Conservation (phyloP, 495 filamentous ascomycete genomes). For the Tirmania nivea region DNA sequence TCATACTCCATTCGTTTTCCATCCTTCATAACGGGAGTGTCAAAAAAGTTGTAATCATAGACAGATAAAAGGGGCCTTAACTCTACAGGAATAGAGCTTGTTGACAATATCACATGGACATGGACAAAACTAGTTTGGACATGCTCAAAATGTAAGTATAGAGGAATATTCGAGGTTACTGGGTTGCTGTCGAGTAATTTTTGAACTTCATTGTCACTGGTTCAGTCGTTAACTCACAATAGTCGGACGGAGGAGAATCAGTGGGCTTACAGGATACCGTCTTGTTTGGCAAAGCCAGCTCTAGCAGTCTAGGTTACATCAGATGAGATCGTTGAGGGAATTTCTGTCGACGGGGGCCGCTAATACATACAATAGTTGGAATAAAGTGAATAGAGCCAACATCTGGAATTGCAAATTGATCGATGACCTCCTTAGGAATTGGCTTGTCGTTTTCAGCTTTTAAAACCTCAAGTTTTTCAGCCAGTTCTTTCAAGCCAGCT, state of each 20-base stretch:
- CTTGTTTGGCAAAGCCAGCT: conserved; percentile 52
- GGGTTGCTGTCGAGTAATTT: conserved; percentile 49
- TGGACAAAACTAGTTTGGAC: conserved; percentile 78
- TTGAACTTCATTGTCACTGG: conserved; percentile 46
- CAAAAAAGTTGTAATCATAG: conserved; percentile 84
- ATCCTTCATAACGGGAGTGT: conserved; percentile 59
- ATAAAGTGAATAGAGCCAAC: conserved; percentile 86
- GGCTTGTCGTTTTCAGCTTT: conserved; percentile 64
- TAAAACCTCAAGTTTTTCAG: conserved; percentile 52
- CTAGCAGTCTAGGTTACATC: conserved; percentile 37
- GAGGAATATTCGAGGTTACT: conserved; percentile 30
- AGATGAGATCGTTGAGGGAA: not conserved
- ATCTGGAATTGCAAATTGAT: conserved; percentile 56
- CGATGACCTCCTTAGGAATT: conserved; percentile 55
- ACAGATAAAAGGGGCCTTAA: conserved; percentile 63
- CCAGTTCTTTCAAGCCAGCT: conserved; percentile 45
- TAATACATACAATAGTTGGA: conserved; percentile 31
- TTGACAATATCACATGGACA: conserved; percentile 54
- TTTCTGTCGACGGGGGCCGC: no score
- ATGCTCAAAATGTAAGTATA: conserved; percentile 95
- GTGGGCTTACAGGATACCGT: conserved; percentile 29
- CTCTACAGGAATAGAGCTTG: conserved; percentile 45
- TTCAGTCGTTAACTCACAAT: not conserved
- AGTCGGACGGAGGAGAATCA: not conserved
- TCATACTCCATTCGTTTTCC: conserved; percentile 70